Percentiles rank a stretch among this genome's conserved stretches.
phyloP scores from a whole-genome alignment of 495 filamentous ascomycete genomes.

The Aspergillus baeticus region DNA sequence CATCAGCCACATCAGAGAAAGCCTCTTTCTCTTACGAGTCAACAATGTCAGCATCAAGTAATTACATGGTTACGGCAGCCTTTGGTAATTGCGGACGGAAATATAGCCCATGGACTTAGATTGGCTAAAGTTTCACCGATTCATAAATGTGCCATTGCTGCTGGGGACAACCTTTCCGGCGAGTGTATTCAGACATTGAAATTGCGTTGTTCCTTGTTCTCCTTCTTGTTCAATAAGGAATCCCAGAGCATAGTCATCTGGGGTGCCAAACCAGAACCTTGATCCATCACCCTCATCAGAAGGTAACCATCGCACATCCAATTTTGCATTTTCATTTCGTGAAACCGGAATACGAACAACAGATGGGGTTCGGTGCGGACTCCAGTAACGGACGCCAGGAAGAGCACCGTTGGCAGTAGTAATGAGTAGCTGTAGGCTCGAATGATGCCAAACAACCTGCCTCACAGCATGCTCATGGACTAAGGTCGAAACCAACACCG shows the following conservation, averaged over 20 bases:
- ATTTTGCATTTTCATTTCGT: conserved; percentile 39
- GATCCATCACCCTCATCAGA: conserved; percentile 19
- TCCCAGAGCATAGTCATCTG: conserved; percentile 41
- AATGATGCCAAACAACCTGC: conserved; percentile 43
- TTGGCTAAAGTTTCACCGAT: conserved; percentile 6
- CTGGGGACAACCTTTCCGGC: conserved; percentile 23
- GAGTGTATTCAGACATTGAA: conserved; percentile 33
- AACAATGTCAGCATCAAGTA: no score
- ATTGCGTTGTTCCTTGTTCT: conserved; percentile 23
- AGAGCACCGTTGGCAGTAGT: conserved; percentile 33
- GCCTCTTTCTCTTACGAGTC: no score
- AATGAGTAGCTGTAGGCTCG: conserved; percentile 34
- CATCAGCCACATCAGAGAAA: no score
- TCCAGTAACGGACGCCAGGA: conserved; percentile 40
- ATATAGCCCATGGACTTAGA: background rate
- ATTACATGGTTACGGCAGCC: no score
- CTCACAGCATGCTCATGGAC: conserved; percentile 43
- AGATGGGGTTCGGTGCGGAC: conserved; percentile 29
- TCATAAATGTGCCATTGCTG: conserved; percentile 21
- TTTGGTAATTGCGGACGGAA: no score
- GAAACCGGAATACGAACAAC: conserved; percentile 37
- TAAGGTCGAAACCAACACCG: conserved; percentile 33
- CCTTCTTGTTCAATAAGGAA: conserved; percentile 28
- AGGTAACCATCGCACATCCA: conserved; percentile 39
- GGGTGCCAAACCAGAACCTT: conserved; percentile 43